Evolutionary conservation across 2,329 filamentous ascomycete genomes (phyloP).

Genomic region (Fusarium camptoceras): DNA sequence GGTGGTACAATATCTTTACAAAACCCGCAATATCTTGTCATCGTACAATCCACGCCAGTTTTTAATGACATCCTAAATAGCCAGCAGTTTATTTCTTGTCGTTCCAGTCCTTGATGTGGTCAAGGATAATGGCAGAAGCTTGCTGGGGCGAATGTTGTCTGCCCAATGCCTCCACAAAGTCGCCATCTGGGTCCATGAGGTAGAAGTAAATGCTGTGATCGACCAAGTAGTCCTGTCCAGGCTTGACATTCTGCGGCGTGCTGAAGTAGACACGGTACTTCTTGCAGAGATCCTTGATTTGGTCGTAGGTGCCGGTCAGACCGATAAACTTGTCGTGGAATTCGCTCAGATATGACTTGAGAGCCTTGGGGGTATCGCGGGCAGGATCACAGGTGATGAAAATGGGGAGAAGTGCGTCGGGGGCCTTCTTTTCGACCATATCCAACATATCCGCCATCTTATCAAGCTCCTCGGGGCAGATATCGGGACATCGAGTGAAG

Average conservation of each 20-base stretch:
- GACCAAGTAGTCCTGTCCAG: conserved; percentile 95
- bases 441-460: conserved; percentile 99
- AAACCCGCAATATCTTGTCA: conserved; percentile 31
- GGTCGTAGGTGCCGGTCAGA: conserved; percentile 91
- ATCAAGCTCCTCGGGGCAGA: conserved; percentile 98
- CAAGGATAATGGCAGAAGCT: conserved; percentile 83
- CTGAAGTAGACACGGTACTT: conserved; percentile 97
- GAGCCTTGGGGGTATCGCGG: conserved; percentile 85
- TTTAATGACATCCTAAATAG: conserved; percentile 4
- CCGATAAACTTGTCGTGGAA: conserved; percentile 91
- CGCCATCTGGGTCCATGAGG: conserved; percentile 97
- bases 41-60: conserved; percentile 31
- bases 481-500: conserved; percentile 98
- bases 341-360: conserved; percentile 88
- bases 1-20: conserved; percentile 47
- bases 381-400: conserved; percentile 97
- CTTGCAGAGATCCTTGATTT: conserved; percentile 95
- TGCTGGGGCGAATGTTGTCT: conserved; percentile 92
- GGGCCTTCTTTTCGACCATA: conserved; percentile 65
- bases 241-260: conserved; percentile 87
- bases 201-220: conserved; percentile 99
- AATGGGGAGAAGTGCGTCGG: conserved; percentile 74
- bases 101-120: conserved; percentile 78
- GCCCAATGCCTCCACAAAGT: conserved; percentile 97
- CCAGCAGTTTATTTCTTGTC: conserved; percentile 28